Evolutionary conservation across 371 early-diverging fungal species (phyloP).

Genomic region (Syncephalastrum racemosum): DNA sequence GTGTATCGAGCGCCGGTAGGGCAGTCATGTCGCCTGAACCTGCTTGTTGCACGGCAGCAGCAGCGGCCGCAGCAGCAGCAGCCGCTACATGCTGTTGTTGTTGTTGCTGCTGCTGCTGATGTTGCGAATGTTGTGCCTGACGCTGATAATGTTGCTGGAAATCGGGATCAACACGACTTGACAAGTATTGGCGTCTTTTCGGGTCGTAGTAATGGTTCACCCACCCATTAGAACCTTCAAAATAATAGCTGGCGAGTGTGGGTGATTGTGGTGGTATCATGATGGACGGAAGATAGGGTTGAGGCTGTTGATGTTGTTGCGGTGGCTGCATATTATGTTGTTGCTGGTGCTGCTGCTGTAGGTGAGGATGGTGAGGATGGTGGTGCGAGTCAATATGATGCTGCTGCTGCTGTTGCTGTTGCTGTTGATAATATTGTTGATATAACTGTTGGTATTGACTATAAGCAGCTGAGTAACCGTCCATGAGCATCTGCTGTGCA

Average conservation of each 20-base stretch:
- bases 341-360: neutral
- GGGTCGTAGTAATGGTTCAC: constrained; percentile 47
- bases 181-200: constrained; percentile 40
- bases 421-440: constrained; percentile 22
- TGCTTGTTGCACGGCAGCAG: constrained; percentile 25
- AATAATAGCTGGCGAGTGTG: constrained; percentile 48
- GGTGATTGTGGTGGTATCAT: constrained; percentile 55
- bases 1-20: constrained; percentile 15
- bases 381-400: constrained; percentile 13
- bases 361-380: constrained; percentile 9
- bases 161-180: constrained; percentile 39
- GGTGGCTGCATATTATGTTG: constrained; percentile 1
- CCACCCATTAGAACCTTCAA: constrained; percentile 45
- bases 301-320: constrained; percentile 21
- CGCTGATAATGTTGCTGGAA: constrained; percentile 31
- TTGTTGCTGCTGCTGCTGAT: constrained; percentile 17
- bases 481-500: too few species aligned
- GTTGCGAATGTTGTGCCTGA: constrained; percentile 23
- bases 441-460: constrained; percentile 21
- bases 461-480: constrained; percentile 7
- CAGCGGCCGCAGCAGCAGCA: neutral
- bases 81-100: constrained; percentile 12
- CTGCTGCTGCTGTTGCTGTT: constrained; percentile 1
- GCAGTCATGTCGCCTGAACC: constrained; percentile 6
- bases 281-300: constrained; percentile 35